phyloP scores from a whole-genome alignment of 306 rosid genomes.

The Medicago lupulina region DNA sequence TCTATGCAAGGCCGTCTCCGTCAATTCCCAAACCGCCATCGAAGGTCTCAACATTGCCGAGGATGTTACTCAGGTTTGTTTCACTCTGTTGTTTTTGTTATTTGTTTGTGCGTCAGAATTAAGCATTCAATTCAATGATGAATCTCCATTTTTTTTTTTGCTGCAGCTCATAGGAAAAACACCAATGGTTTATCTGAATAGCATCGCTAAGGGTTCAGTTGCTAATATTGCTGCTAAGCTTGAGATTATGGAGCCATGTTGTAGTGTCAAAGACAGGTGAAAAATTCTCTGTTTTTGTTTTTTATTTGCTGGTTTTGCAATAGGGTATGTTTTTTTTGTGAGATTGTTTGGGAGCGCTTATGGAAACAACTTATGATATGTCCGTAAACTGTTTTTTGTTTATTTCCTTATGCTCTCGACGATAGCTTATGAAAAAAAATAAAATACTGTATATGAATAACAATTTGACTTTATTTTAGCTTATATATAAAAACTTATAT shows the following conservation, averaged over 20 bases:
- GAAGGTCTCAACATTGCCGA: slow-evolving; percentile 95
- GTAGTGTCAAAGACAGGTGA: slow-evolving; percentile 98
- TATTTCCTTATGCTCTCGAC: no score
- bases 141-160: slow-evolving; percentile 17
- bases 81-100: neutral
- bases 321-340: neutral
- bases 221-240: slow-evolving; percentile 98
- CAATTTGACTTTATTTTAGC: no score
- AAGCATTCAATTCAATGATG: neutral
- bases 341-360: no score
- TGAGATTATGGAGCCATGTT: slow-evolving; percentile 99
- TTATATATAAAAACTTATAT: no score
- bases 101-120: slow-evolving; percentile 9
- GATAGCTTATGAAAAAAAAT: no score
- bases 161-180: slow-evolving; percentile 93
- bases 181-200: slow-evolving; percentile 96
- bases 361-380: no score
- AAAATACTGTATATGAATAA: no score
- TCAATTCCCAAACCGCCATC: slow-evolving; percentile 56
- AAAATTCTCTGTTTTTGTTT: neutral
- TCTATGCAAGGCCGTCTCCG: slow-evolving; percentile 75
- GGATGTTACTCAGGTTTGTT: slow-evolving; percentile 73
- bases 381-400: no score
- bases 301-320: neutral
- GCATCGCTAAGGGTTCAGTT: slow-evolving; percentile 73